phyloP scores from a whole-genome alignment of 1,284 basidiomycete genomes.

The Leucoagaricus sp. region DNA sequence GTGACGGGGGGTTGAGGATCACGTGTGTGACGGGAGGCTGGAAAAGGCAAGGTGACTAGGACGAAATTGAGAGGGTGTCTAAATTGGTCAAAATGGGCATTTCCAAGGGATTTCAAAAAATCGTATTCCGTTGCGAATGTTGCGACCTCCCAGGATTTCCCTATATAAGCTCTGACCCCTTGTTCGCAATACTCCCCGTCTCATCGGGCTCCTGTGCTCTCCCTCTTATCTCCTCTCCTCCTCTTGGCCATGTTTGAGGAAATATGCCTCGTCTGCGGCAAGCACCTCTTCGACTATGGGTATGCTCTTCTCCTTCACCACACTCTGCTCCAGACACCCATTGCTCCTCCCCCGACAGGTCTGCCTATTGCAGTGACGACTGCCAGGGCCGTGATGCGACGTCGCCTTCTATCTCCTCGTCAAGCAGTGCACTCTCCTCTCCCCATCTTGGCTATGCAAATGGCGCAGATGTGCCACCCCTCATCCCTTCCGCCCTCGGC shows the following conservation, averaged over 20 bases:
- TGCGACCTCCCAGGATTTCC: slow-evolving; percentile 31
- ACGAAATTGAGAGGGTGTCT: background rate
- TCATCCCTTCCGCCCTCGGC: slow-evolving; percentile 59
- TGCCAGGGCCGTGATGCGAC: slow-evolving; percentile 65
- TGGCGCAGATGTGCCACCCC: slow-evolving; percentile 58
- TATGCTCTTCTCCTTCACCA: slow-evolving; percentile 35
- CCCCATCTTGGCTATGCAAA: slow-evolving; percentile 55
- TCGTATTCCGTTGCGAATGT: slow-evolving; percentile 30
- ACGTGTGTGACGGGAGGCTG: background rate
- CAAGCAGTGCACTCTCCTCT: slow-evolving; percentile 69
- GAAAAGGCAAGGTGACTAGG: slow-evolving; percentile 5
- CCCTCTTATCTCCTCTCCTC: slow-evolving; percentile 15
- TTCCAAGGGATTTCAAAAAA: slow-evolving; percentile 28
- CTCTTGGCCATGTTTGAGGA: slow-evolving; percentile 66
- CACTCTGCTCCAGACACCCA: slow-evolving; percentile 22
- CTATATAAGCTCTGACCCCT: slow-evolving; percentile 33
- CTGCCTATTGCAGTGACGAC: slow-evolving; percentile 73
- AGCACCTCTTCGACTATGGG: slow-evolving; percentile 60
- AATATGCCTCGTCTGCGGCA: slow-evolving; percentile 69
- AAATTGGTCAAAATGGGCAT: slow-evolving; percentile 15
- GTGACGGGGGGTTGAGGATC: background rate
- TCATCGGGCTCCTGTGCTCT: slow-evolving; percentile 18
- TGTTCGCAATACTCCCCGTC: slow-evolving; percentile 14
- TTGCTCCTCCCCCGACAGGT: slow-evolving; percentile 40
- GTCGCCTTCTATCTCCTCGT: slow-evolving; percentile 66